A percentile compares a stretch with the other conserved stretches of the same genome.
Conservation (phyloP, 1,139 yeast species). For the Candida glucosophila region DNA sequence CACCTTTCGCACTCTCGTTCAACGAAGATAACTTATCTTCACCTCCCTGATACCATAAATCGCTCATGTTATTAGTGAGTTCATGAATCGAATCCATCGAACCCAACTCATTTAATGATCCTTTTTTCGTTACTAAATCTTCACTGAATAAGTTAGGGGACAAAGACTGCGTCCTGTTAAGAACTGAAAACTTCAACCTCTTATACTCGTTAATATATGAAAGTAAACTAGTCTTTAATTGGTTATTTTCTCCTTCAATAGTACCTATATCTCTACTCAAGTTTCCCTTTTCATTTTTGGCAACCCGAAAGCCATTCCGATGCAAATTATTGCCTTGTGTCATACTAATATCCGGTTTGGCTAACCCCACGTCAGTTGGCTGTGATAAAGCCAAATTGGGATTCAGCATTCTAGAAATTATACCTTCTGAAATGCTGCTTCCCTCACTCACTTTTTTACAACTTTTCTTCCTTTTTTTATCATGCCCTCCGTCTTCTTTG, state of each 20-base stretch:
- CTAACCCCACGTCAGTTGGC: no score
- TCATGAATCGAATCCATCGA: conserved; percentile 14
- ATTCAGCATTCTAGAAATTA: no score
- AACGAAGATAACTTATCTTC: no score
- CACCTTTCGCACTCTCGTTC: conserved; percentile 12
- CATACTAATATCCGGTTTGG: no score
- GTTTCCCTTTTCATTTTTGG: conserved; percentile 2
- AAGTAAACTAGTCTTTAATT: conserved; percentile 28
- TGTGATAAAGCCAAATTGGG: no score
- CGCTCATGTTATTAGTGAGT: conserved; percentile 20
- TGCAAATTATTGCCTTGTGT: no score
- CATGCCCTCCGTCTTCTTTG: conserved; percentile 4
- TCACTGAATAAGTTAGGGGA: conserved; percentile 5
- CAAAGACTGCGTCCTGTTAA: conserved; percentile 10
- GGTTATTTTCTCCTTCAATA: conserved; percentile 28
- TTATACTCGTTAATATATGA: conserved; percentile 36
- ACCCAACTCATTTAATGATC: conserved; percentile 21
- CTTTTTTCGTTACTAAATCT: conserved; percentile 12
- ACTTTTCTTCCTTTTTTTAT: conserved; percentile 5
- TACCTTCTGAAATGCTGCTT: no score
- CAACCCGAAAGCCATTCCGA: no score
- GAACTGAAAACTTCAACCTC: conserved; percentile 25
- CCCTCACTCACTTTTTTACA: no score
- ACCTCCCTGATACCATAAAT: no score
- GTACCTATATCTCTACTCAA: conserved; percentile 16